These are phyloP conservation scores for Colletotrichum costaricense DNA, from an alignment of 2,329 filamentous ascomycete species.

Conservation along the genomic window DNA sequence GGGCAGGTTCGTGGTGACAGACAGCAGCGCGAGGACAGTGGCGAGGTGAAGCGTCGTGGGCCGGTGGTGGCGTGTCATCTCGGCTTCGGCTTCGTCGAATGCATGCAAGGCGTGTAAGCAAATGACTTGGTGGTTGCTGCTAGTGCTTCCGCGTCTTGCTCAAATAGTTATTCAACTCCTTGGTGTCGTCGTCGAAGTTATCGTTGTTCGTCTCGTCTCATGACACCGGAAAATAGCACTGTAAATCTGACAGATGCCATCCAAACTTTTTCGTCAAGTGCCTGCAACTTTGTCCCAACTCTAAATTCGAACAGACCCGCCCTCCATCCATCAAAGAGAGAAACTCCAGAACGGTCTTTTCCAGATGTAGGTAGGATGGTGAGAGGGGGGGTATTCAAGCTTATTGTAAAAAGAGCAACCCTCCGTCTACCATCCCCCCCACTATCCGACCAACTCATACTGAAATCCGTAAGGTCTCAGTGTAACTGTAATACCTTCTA, in stretches of 20 bases:
- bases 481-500: background rate
- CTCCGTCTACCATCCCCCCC: no score
- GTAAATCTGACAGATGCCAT: background rate
- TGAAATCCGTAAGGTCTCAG: background rate
- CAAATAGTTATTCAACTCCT: background rate
- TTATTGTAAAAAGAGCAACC: background rate
- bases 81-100: background rate
- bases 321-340: no score
- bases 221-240: background rate
- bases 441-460: background rate
- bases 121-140: background rate
- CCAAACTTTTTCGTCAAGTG: background rate
- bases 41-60: background rate
- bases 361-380: background rate
- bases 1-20: background rate
- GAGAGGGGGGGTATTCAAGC: background rate
- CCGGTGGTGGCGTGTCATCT: slow-evolving; percentile 14
- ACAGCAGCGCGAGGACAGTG: slow-evolving; percentile 5
- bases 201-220: background rate
- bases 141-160: background rate
- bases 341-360: background rate
- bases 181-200: background rate
- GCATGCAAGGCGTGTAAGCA: background rate
- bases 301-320: background rate
- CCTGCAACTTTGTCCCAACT: background rate